Percentiles rank a stretch among this genome's conserved stretches.
Conservation (phyloP, 768 basidiomycete species). For the Tephrocybe sp. region DNA sequence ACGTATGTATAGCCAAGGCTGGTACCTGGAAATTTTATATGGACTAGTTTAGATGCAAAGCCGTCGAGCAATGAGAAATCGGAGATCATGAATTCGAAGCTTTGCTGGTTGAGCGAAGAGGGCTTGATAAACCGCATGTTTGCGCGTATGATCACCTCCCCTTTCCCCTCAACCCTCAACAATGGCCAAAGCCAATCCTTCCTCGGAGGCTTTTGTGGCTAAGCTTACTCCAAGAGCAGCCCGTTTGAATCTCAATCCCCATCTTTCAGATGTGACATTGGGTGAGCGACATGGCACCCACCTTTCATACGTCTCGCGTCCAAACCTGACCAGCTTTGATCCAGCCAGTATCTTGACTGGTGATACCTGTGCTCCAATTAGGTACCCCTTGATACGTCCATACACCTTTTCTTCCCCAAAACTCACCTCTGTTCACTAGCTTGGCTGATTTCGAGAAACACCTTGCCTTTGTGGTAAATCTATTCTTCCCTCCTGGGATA, state of each 20-base stretch:
- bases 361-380: constrained; percentile 37
- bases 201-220: constrained; percentile 15
- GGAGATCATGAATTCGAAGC: constrained; percentile 4
- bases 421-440: constrained; percentile 18
- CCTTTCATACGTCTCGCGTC: constrained; percentile 6
- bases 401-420: background rate
- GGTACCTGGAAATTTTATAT: constrained; percentile 1
- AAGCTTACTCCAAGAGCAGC: constrained; percentile 21
- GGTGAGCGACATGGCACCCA: constrained; percentile 13
- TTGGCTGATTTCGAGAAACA: constrained; percentile 27
- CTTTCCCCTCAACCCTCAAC: background rate
- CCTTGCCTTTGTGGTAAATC: constrained; percentile 23
- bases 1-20: background rate
- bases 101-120: background rate
- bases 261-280: constrained; percentile 22
- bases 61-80: background rate
- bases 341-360: constrained; percentile 35
- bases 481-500: constrained; percentile 7
- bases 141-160: background rate
- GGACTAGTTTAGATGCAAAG: too few relatives aligned
- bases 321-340: constrained; percentile 4
- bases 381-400: constrained; percentile 18
- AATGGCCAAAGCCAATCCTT: constrained; percentile 7
- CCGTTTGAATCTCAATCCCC: constrained; percentile 21
- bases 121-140: background rate